Conservation (phyloP, 441 rosid genomes). For the Macaranga tanarius region DNA sequence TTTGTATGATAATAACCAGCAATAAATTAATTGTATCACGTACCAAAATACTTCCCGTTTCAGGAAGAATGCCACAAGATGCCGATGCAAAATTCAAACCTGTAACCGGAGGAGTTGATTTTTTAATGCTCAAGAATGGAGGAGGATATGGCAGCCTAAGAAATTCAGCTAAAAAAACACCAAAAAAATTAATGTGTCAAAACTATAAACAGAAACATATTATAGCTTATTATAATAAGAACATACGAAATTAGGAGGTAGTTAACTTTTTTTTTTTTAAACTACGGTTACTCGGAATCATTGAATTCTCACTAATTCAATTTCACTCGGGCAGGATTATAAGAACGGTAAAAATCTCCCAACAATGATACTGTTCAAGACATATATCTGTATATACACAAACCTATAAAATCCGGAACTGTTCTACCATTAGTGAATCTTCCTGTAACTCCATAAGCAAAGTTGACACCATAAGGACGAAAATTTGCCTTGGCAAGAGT, state of each 20-base stretch:
- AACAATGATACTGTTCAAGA: too few relatives aligned
- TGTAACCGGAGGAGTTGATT: conserved; percentile 8
- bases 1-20: too few relatives aligned
- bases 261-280: too few relatives aligned
- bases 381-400: too few relatives aligned
- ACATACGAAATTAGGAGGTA: too few relatives aligned
- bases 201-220: too few relatives aligned
- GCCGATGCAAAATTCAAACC: conserved; percentile 51
- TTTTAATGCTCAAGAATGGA: conserved; percentile 25
- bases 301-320: too few relatives aligned
- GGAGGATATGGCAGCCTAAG: conserved; percentile 41
- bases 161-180: conserved; percentile 31
- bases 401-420: conserved; percentile 21
- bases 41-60: conserved; percentile 35
- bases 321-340: too few relatives aligned
- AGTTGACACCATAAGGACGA: conserved; percentile 18
- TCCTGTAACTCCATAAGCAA: conserved; percentile 19
- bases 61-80: conserved; percentile 44
- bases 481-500: conserved; percentile 25
- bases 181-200: background rate
- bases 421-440: conserved; percentile 26
- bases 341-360: too few relatives aligned
- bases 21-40: background rate
- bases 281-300: too few relatives aligned
- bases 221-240: too few relatives aligned